Percentiles rank a stretch among this genome's conserved stretches.
Evolutionary conservation across 2,329 filamentous ascomycete genomes (phyloP).

Genomic region (Ascochyta rabiei): DNA sequence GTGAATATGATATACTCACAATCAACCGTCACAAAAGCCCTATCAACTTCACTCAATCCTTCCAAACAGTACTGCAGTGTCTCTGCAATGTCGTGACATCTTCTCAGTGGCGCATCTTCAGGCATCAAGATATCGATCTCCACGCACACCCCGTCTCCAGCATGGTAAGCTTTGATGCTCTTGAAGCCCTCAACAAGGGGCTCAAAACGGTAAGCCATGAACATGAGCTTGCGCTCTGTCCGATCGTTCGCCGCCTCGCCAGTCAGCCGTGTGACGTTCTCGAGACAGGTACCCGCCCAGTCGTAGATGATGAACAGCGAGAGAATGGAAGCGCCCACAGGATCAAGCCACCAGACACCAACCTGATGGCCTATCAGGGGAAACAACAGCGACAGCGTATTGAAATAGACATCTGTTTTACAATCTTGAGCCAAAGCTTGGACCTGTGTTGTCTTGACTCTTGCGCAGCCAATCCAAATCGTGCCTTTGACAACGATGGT

Average conservation of each 20-base stretch:
- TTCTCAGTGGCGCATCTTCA: slow-evolving; percentile 58
- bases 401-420: slow-evolving; percentile 67
- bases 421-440: slow-evolving; percentile 68
- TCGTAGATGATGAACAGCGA: slow-evolving; percentile 73
- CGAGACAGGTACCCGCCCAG: slow-evolving; percentile 67
- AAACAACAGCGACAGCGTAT: slow-evolving; percentile 67
- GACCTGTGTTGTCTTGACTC: slow-evolving; percentile 68
- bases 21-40: slow-evolving; percentile 60
- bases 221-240: slow-evolving; percentile 63
- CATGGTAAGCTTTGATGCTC: slow-evolving; percentile 64
- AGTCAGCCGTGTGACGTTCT: slow-evolving; percentile 64
- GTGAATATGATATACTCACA: slow-evolving; percentile 44
- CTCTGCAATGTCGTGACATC: slow-evolving; percentile 66
- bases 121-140: slow-evolving; percentile 66
- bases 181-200: slow-evolving; percentile 62
- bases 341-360: slow-evolving; percentile 71
- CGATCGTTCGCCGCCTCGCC: slow-evolving; percentile 62
- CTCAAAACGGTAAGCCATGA: slow-evolving; percentile 63
- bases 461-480: slow-evolving; percentile 64
- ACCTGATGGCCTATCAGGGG: slow-evolving; percentile 65
- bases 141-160: slow-evolving; percentile 67
- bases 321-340: slow-evolving; percentile 65
- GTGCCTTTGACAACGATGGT: slow-evolving; percentile 66
- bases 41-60: slow-evolving; percentile 59
- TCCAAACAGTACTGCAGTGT: slow-evolving; percentile 68